Evolutionary conservation across 495 filamentous ascomycete genomes (phyloP).

Genomic region (Lophiostoma macrostomum): DNA sequence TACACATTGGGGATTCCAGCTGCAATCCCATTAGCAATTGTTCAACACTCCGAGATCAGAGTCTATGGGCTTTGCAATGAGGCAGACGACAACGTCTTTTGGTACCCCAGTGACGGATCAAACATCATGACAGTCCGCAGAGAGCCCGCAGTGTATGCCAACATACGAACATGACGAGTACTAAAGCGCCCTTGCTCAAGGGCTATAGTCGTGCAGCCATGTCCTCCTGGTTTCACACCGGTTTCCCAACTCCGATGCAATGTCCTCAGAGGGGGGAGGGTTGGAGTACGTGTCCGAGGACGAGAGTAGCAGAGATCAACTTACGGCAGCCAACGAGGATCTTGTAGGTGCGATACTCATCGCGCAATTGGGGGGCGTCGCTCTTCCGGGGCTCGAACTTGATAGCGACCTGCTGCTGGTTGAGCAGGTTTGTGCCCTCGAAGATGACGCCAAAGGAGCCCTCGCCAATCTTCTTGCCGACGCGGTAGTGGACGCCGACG

Average conservation of each 20-base stretch:
- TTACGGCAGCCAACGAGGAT: constrained; percentile 98
- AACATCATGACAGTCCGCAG: too few species aligned
- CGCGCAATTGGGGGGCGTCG: constrained; percentile 94
- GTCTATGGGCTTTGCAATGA: too few species aligned
- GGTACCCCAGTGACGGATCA: too few species aligned
- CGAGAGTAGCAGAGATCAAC: constrained; percentile 55
- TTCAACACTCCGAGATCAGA: neutral
- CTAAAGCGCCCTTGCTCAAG: too few species aligned
- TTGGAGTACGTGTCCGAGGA: neutral
- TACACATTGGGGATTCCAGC: constrained; percentile 99
- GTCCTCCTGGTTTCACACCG: too few species aligned
- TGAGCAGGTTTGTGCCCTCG: constrained; percentile 96
- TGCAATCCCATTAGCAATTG: constrained; percentile 39
- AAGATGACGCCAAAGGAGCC: constrained; percentile 99
- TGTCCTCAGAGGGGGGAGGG: neutral
- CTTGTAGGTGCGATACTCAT: constrained; percentile 99
- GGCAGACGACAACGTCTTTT: too few species aligned
- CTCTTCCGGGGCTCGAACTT: constrained; percentile 99
- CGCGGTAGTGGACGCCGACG: constrained; percentile 97
- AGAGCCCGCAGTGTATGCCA: too few species aligned
- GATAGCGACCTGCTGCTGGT: constrained; percentile 99
- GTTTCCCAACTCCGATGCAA: too few species aligned
- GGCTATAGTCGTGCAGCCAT: too few species aligned
- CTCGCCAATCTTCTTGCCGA: constrained; percentile 99
- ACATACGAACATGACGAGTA: too few species aligned